Evolutionary conservation across 352 stramenopile genomes (phyloP), one percentile per base, ranked within the genome.

Genomic region (Phytophthora litchii): DNA sequence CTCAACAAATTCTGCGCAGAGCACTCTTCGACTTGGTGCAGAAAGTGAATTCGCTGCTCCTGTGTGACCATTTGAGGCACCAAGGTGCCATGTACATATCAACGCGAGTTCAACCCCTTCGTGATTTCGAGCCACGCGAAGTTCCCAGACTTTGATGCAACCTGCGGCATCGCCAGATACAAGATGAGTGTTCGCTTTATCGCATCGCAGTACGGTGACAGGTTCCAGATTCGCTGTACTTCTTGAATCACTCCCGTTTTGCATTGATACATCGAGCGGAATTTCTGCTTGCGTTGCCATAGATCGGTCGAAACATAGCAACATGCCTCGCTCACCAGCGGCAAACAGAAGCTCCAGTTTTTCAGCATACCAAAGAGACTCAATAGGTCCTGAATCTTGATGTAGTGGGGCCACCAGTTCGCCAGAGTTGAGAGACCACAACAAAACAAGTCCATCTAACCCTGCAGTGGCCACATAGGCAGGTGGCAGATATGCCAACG

Each of bases 401-500:
- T 91, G 77, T 6, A 89, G 59, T 14, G 81, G 74, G 3, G 76
- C 66, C 5, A 92, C 71, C 21, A 86, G 69, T 31, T 92, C 81
- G 16, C 83, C 79, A 6, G 83, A 91, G 55, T 92, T 92, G 54
- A 92, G 70, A 21, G 81, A 89, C 83, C 83, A 92, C 11, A 92
- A 52, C 52, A 92, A 25, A 27, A 92, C 86, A 23, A 85, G 54
- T n/a, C 83, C 83, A 50, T 92, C 83, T 11, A 91, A 60, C 0
- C 83, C 83, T 0, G 79, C 73, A 1, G 83, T 91, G 9, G 79
- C 79, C 37, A 92, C 78, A 52, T 89, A 88, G 20, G 79, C 81
- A 1, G 80, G 83, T 14, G 83, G 79, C 43, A 90, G 79, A 60
- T 86, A 92, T 17, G 83, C 75, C 13, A 92, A 51, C 10, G 78